These are phyloP conservation scores for Triticum dicoccoides DNA, from an alignment of 176 grass and related monocot species.

Conservation along the genomic window DNA sequence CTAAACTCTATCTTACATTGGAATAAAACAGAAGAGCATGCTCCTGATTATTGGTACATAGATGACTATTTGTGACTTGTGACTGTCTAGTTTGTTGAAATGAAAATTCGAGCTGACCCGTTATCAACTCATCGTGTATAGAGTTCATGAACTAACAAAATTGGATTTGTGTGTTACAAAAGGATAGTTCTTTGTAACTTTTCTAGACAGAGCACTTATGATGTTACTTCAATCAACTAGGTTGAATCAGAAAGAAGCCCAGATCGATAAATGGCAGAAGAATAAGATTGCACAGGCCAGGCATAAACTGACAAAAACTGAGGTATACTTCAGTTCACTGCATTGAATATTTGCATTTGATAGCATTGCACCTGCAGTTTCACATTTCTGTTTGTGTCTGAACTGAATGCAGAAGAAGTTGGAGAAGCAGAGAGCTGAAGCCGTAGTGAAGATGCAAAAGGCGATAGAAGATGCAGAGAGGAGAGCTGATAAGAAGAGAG, in stretches of 20 bases:
- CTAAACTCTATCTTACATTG: conserved; percentile 13
- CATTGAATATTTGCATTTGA: conserved; percentile 21
- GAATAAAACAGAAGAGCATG: not conserved
- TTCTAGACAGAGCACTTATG: conserved; percentile 18
- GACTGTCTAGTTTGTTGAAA: conserved; percentile 11
- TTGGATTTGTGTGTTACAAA: not conserved
- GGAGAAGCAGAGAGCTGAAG: conserved; percentile 53
- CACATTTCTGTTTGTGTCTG: conserved; percentile 15
- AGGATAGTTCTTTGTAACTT: not conserved
- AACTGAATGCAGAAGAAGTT: conserved; percentile 50
- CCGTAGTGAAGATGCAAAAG: conserved; percentile 56
- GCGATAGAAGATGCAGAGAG: conserved; percentile 46
- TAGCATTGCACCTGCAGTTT: not conserved
- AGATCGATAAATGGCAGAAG: conserved; percentile 66
- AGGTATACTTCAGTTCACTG: conserved; percentile 38
- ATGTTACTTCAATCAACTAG: conserved; percentile 39
- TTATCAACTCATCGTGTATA: not conserved
- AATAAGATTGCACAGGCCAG: conserved; percentile 53
- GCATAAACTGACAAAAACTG: conserved; percentile 44
- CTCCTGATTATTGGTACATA: not conserved
- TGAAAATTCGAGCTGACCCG: not conserved
- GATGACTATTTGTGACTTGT: not conserved
- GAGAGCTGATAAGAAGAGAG: conserved; percentile 68
- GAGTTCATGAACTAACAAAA: not conserved
- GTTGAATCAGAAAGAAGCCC: conserved; percentile 56